Base-by-base conservation (phyloP, 305 asterid genomes). In the Fraxinus sp. region DNA sequence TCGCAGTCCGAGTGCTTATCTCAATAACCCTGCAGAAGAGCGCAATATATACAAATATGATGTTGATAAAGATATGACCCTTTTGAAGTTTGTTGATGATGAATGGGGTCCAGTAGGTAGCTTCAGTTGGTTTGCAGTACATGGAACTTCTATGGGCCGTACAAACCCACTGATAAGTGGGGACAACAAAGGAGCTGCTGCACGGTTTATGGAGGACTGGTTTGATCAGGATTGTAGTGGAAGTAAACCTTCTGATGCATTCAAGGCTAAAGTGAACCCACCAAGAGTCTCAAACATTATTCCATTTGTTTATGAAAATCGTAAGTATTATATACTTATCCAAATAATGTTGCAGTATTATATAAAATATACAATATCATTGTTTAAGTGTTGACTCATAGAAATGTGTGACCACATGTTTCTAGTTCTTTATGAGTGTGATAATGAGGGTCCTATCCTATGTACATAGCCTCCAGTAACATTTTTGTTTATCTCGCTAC, bases 31-130 rank as follows among this genome's bases (percentile, higher is more conserved):
- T 78, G 87, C 97, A 57, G 84, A 90, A 74, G 99, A 96, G 81
- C 98, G 99, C 76, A 84, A 86, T 73, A 92, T 92, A 84, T 96
- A 96, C 81, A 90, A 91, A 88, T 93, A 92, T 83, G 91, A 96
- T 26, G 94, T 92, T 74, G 99, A 96, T 86, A 94, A 92, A 81
- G 97, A 93, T 77, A 94, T 96, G 99, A 93, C 97, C 80, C 97
- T 96, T 66, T 78, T 96, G 89, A 96, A 94, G 91, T 94, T 94
- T 86, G 92, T 87, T n/a, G 98, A 93, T 79, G 92, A 94, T 82
- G 93, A 93, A 82, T 94, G 98, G 98, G 99, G 99, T 28, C 95
- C 99, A 74, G 93, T 96, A n/a, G 99, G 98, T 81, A 93, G 98
- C 91, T 96, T 94, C 89, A 96, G 90, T 84, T 96, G 99, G 99